Evolutionary conservation across 805 yeast genomes (phyloP), one percentile per base, ranked within the genome.

Genomic region (Yamadazyma kitorensis): DNA sequence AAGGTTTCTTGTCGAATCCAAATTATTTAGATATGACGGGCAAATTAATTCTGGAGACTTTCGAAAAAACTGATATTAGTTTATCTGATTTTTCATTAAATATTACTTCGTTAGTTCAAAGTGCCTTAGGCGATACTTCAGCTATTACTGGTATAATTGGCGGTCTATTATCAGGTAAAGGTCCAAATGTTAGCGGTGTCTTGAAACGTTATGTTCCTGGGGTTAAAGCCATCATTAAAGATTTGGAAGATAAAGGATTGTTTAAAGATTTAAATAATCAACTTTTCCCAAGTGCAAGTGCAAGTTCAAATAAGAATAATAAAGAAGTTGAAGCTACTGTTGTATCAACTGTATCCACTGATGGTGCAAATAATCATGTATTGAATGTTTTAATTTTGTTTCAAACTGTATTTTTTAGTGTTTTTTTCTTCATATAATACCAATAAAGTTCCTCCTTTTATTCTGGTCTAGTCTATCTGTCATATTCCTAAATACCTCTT

Each of bases 21-120:
- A 45, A 49, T 3, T 66, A 66, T 43, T 52, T 57, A 15, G 60
- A 62, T 38, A 51, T 64, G 58, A 59, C 68, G 3, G 68, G 53
- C 2, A 46, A 44, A 12, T 49, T 64, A n/a, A 42, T 51, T n/a
- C 33, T 46, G 11, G 64, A 63, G 35, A 37, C 63, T 20, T 30
- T 47, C 17, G 33, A 36, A 7, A 45, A 61, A 6, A 61, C 60
- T n/a, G 52, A 54, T 7, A 35, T 66, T 29, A 44, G 45, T 34
- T 29, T 49, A 6, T 23, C 48, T 3, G 17, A 18, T 11, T 17
- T 36, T 6, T 36, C 46, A 7, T 14, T 67, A 19, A 63, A 65
- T 37, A 34, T 61, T 13, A 46, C 65, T 16, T 33, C 44, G 1
- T 24, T 65, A 11, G 48, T 60, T 10, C 44, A 38, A 18, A 31